Base-by-base conservation (phyloP, 2,329 filamentous ascomycete genomes). In the Kalaharituber pfeilii region DNA sequence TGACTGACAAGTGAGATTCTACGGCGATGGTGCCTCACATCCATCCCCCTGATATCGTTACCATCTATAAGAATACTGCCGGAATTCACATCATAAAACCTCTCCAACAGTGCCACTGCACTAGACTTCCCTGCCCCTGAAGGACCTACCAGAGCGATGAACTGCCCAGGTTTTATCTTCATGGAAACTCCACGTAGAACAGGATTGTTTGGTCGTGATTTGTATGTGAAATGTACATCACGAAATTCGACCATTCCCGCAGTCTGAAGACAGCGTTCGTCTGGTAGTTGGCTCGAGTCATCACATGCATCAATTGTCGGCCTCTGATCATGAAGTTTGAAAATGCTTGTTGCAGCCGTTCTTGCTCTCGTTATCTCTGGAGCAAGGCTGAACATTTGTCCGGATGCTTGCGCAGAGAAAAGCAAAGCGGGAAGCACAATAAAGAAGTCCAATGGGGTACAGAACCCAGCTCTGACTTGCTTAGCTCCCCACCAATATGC, bases 401-500 rank as follows among this genome's bases (percentile, higher is more conserved):
- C 80, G 72, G 81, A 84, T 4, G 82, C 72, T 65, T 84, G 80
- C 0, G 84, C 82, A 54, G 79, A 81, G 36, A 86, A 78, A 1
- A 88, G 73, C 61, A 88, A 75, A 3, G 82, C 75, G 5, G 83
- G 73, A 3, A 86, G 72, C 6, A 87, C 80, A 62, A 84, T 82
- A 66, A 87, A 80, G 69, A 86, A 87, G 51, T 78, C 68, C n/a
- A 82, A 75, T 28, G 79, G 77, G 44, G 75, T 76, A 28, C 47
- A 50, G 60, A 82, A 82, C 3, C 82, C 82, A 42, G 74, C 72
- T 51, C 80, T 75, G 56, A 87, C 84, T 58, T 79, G 77, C 61
- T 77, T 81, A 0, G 82, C 75, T 2, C 83, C 83, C 82, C 83
- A 88, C 81, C 82, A 88, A 67, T 86, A 87, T 0, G 82, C 80